Percentiles rank a stretch among this genome's conserved stretches.
These are phyloP conservation scores for Aspergillus chevalieri DNA, from an alignment of 2,329 filamentous ascomycete genomes.

Conservation along the genomic window DNA sequence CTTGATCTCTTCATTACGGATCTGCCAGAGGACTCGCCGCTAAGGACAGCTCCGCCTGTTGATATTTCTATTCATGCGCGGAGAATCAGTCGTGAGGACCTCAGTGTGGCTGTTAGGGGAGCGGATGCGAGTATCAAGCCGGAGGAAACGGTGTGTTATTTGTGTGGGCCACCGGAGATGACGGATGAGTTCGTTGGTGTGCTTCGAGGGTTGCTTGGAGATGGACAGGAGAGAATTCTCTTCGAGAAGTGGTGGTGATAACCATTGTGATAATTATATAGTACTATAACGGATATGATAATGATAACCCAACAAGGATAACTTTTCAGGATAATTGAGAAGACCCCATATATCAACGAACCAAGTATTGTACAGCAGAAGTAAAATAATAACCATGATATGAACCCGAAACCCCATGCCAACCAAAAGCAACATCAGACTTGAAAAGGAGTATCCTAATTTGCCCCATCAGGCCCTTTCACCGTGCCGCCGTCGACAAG, in stretches of 20 bases:
- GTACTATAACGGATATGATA: not conserved
- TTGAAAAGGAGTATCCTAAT: not conserved
- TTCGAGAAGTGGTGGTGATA: slow-evolving; percentile 60
- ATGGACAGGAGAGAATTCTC: slow-evolving; percentile 46
- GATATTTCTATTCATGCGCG: slow-evolving; percentile 23
- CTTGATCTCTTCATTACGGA: slow-evolving; percentile 33
- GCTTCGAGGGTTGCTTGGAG: slow-evolving; percentile 33
- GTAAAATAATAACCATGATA: not conserved
- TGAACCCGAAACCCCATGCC: not conserved
- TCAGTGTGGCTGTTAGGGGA: slow-evolving; percentile 24
- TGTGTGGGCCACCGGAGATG: slow-evolving; percentile 64
- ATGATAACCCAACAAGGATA: not conserved
- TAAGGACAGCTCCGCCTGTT: slow-evolving; percentile 9
- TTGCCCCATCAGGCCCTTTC: slow-evolving; percentile 23
- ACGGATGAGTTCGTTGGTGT: slow-evolving; percentile 57
- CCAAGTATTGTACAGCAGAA: not conserved
- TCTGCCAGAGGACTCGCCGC: slow-evolving; percentile 6
- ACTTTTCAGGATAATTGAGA: not conserved
- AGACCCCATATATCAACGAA: not conserved
- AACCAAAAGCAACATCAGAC: not conserved
- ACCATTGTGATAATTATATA: not conserved
- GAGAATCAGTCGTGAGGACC: slow-evolving; percentile 33
- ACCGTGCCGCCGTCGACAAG: slow-evolving; percentile 56
- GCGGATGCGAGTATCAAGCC: slow-evolving; percentile 22
- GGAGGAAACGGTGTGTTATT: slow-evolving; percentile 51